Conservation (phyloP, 1,284 basidiomycete species). For the Cutaneotrichosporon cyanovorans region DNA sequence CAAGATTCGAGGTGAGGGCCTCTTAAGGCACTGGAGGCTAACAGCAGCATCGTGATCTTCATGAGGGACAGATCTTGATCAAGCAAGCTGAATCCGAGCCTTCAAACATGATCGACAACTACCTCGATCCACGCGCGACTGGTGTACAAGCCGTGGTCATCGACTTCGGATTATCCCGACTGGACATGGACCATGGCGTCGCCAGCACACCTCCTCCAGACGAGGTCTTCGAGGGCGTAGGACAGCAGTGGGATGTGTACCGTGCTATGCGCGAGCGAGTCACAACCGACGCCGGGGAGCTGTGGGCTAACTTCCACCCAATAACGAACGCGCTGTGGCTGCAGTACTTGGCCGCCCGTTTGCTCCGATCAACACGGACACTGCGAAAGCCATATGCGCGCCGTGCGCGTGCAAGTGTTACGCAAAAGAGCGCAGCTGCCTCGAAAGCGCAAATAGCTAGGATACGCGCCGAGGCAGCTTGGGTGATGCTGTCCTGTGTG, state of each 20-base stretch:
- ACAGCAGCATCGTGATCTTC: constrained; percentile 84
- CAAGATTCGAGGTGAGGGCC: constrained; percentile 70
- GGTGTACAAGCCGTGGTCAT: constrained; percentile 78
- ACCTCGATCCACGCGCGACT: constrained; percentile 38
- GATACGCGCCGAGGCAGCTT: constrained; percentile 10
- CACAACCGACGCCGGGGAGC: not conserved
- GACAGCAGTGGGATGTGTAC: constrained; percentile 93
- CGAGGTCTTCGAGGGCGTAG: constrained; percentile 72
- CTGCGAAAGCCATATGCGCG: constrained; percentile 23
- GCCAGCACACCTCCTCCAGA: constrained; percentile 53
- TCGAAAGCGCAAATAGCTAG: not conserved
- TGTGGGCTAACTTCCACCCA: constrained; percentile 10
- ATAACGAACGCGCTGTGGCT: constrained; percentile 32
- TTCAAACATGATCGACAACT: constrained; percentile 20
- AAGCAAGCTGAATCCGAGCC: constrained; percentile 29
- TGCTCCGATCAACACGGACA: constrained; percentile 25
- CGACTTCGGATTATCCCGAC: constrained; percentile 85
- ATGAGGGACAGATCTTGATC: constrained; percentile 95
- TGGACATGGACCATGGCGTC: constrained; percentile 46
- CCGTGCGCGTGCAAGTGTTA: not conserved
- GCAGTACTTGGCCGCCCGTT: constrained; percentile 30
- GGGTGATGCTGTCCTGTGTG: constrained; percentile 10
- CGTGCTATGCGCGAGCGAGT: constrained; percentile 69
- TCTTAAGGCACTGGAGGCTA: not conserved
- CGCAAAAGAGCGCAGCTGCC: not conserved